These are phyloP conservation scores for Pseudogymnoascus sp. DNA, from an alignment of 2,329 filamentous ascomycete genomes.

Conservation along the genomic window DNA sequence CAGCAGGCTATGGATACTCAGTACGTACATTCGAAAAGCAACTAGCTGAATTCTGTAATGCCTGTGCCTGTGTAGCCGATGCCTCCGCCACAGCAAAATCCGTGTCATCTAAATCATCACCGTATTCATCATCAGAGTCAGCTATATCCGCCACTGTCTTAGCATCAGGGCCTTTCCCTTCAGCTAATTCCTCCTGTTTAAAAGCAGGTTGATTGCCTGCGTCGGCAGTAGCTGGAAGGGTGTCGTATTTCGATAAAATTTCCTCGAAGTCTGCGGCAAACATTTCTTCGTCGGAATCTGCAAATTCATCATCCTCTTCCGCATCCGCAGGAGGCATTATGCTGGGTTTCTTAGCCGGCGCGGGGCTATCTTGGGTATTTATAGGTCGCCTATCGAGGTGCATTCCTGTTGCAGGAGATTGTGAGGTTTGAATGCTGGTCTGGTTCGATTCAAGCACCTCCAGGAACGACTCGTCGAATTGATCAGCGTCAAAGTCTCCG, in stretches of 20 bases:
- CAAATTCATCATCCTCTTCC: constrained; percentile 50
- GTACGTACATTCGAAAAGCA: constrained; percentile 48
- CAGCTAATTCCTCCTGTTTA: constrained; percentile 11
- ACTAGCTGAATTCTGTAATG: constrained; percentile 32
- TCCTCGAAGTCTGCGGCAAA: constrained; percentile 52
- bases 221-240: constrained; percentile 21
- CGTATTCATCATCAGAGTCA: constrained; percentile 66
- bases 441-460: constrained; percentile 44
- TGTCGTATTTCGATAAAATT: constrained; percentile 48
- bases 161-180: constrained; percentile 19
- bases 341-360: not conserved
- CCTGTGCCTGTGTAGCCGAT: constrained; percentile 68
- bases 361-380: not conserved
- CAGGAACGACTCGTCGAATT: constrained; percentile 34
- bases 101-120: constrained; percentile 53
- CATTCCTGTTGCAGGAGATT: constrained; percentile 6
- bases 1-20: constrained; percentile 25
- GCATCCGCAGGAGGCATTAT: not conserved
- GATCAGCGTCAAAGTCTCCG: constrained; percentile 48
- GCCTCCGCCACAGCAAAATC: constrained; percentile 73
- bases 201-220: constrained; percentile 12
- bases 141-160: constrained; percentile 35
- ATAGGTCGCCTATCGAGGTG: not conserved
- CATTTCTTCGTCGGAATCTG: constrained; percentile 57
- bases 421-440: constrained; percentile 19